Evolutionary conservation across 441 rosid genomes (phyloP), one percentile per base, ranked within the genome.

Genomic region (Bocquillonia castaneifolia): DNA sequence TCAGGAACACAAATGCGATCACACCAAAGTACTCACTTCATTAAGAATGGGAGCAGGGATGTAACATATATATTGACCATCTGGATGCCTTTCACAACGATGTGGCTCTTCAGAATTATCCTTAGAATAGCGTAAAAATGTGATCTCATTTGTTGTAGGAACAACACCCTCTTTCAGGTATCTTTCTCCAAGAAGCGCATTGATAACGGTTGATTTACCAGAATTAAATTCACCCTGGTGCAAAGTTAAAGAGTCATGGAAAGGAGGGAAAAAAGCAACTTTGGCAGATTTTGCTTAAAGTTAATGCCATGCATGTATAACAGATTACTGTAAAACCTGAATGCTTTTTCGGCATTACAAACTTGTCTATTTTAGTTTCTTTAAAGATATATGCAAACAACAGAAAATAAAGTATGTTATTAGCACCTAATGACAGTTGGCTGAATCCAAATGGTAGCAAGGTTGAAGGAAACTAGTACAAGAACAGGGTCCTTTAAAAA

Each of bases 111-210:
- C 82, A 66, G 85, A 81, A 69, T 83, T 84, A 72, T 74, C 72
- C 60, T 85, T 80, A 14, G 97, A 83, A 79, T 88, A 90, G 72
- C 88, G 72, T 69, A 91, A 82, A 74, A 88, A 90, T 53, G 97
- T 91, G 78, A 91, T 91, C 82, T 90, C 97, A 55, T 91, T 94
- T 71, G 96, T 94, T 22, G 97, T 94, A 67, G 97, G 99, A 76
- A 91, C 78, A 78, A 94, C 97, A 28, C 96, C 97, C 63, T 87
- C 96, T 69, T 85, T 90, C 61, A 94, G 93, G 53, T 88, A 94
- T 74, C 92, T 85, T 82, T 88, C 74, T 72, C 99, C 97, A 65
- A 94, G 96, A 76, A 94, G 89, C n/a, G 99, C 96, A 78, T 91
- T 93, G 67, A 91, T 91, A 70, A 93, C 93, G 22, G 90, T 84